Evolutionary conservation across 208 protist species (phyloP).

Genomic region (Wallacemonas rigidus): DNA sequence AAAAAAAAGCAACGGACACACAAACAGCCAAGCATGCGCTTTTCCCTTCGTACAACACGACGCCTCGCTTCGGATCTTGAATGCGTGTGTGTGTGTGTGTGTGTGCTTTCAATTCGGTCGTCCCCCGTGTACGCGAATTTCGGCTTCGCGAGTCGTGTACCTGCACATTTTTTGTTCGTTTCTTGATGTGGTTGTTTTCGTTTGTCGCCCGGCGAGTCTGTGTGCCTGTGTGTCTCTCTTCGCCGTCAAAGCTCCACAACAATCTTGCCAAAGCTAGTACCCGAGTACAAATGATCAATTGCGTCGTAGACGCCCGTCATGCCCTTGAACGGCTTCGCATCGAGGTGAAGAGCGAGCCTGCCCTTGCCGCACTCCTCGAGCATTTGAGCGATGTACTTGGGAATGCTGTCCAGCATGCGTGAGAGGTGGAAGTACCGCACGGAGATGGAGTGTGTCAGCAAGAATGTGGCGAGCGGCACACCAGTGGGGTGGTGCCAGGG

Average conservation of each 20-base stretch:
- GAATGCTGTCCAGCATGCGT: constrained; percentile 23
- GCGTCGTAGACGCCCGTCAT: constrained; percentile 61
- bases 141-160: no score
- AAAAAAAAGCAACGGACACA: no score
- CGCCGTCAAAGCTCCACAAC: constrained; percentile 36
- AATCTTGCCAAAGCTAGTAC: constrained; percentile 72
- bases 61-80: no score
- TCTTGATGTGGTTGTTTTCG: not conserved
- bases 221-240: not conserved
- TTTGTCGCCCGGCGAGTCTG: no score
- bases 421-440: constrained; percentile 60
- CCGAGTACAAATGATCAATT: constrained; percentile 70
- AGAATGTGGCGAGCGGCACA: constrained; percentile 17
- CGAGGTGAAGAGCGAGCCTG: constrained; percentile 22
- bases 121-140: no score
- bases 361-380: constrained; percentile 27
- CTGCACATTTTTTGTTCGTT: not conserved
- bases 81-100: no score
- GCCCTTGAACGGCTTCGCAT: constrained; percentile 42
- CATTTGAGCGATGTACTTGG: constrained; percentile 34
- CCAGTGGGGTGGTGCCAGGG: constrained; percentile 6
- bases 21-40: no score
- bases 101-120: no score
- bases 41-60: no score
- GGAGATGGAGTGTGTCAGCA: constrained; percentile 29